Base-by-base conservation (phyloP, 345 rosid species). In the Ceriops zippeliana region DNA sequence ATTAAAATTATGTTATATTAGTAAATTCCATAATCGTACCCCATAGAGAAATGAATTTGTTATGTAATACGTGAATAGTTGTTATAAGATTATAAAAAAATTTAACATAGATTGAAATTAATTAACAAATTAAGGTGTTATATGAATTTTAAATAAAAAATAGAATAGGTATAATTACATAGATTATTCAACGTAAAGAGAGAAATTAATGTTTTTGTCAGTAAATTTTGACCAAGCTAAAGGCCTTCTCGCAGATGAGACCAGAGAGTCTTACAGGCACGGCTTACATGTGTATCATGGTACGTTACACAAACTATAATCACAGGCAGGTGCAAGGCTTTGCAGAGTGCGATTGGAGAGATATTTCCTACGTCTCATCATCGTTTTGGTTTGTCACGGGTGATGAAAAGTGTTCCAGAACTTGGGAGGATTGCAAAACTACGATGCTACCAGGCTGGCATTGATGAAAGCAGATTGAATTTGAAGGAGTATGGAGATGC, bases 341-440 rank as follows among this genome's bases (percentile, higher is more conserved):
- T 90, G 83, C 92, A 86, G 71, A 75, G 65, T 66, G 96, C 90
- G 27, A 79, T 89, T 61, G 79, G 89, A 5, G 84, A 90, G 85
- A 89, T 81, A 15, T 93, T 93, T 71, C 96, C 97, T 4, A 87
- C 87, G 82, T 85, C 93, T 62, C 84, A 82, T 66, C 96, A 88
- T 71, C 79, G 84, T 47, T 74, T 90, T 76, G 75, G 80, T 72
- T 76, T 86, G 84, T 72, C 90, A 5, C 74, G 64, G 65, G 79
- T 90, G 63, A 67, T 87, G 86, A 86, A 76, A 65, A 83, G 63
- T 58, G 80, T 89, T 67, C 70, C 77, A 49, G 85, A 83, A 80
- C 62, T 52, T 84, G 59, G 85, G 81, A 19, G 85, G 72, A 31
- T 61, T 87, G 62, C 80, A 70, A 58, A 90, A 87, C 35, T 77